Conservation (phyloP, 768 basidiomycete species). For the Naganishia friedmannii region DNA sequence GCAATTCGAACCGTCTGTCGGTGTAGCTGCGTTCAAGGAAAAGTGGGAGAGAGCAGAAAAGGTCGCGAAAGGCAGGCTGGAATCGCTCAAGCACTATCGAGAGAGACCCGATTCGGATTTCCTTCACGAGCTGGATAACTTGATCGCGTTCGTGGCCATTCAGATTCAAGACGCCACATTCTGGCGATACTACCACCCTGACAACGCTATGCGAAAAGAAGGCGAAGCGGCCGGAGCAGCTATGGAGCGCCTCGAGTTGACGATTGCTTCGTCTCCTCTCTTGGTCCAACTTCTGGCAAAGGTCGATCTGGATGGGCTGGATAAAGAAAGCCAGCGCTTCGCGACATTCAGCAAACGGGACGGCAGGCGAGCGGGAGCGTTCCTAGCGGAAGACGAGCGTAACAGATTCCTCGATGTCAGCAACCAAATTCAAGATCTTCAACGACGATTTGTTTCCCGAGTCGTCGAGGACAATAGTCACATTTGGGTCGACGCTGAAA, state of each 20-base stretch:
- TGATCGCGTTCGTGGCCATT: neutral
- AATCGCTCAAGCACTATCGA: neutral
- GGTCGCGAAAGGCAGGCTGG: neutral
- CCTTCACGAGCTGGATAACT: constrained; percentile 1
- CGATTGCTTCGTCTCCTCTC: neutral
- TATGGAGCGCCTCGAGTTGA: neutral
- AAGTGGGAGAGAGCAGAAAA: neutral
- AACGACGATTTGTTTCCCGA: neutral
- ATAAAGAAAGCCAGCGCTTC: neutral
- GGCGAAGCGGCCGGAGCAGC: neutral
- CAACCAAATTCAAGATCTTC: neutral
- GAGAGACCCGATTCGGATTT: neutral
- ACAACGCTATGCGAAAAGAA: neutral
- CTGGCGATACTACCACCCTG: neutral
- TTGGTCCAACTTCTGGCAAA: neutral
- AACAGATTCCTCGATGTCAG: neutral
- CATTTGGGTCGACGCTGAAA: neutral
- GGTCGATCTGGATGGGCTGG: neutral
- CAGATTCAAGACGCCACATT: neutral
- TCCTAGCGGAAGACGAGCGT: neutral
- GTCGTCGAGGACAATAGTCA: neutral
- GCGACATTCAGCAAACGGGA: neutral
- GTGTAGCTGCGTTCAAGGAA: neutral
- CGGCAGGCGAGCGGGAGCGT: neutral
- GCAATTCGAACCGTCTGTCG: neutral